Base-by-base conservation (phyloP, 1,284 basidiomycete genomes). In the Cystobasidium sp. region DNA sequence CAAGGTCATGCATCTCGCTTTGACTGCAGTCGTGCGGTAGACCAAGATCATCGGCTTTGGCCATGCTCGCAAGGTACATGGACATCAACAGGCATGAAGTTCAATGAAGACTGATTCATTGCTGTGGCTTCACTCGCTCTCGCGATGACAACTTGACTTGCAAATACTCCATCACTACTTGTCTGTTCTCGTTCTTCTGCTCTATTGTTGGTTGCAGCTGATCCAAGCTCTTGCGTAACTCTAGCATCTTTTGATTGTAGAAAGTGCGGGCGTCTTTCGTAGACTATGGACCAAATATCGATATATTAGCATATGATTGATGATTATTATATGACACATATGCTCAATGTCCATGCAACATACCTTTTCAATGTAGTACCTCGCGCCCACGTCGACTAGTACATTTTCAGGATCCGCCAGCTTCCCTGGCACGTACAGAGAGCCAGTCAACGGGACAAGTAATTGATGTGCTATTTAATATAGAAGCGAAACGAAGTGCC, bases 281-380 rank as follows among this genome's bases (percentile, higher is more conserved):
- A 0, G 77, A 62, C 79, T 80, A 75, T 10, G 8, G 14, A 56
- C 1, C 31, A n/a, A n/a, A n/a, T 24, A 20, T 44, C 56, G 6
- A 18, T 53, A 39, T 9, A 20, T 55, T 20, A 10, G 43, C 9
- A 51, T 2, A 2, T 39, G 44, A 58, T 5, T 24, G 56, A 44
- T 9, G 9, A 22, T 18, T 5, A 14, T 20, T 53, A 53, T 53
- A 22, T 53, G 9, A 20, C 3, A 20, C 3, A 10, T 9, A 20
- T 22, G n/a, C 39, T 44, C 1, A 14, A 47, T 20, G 31, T 49
- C 43, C 24, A 53, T 37, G n/a, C 51, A 56, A 22, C 77, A 47
- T 70, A 93, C 94, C 87, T 97, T 98, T 83, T 93, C 90, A 20
- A 99, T 90, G 80, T 91, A 98, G 84, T 97, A 99, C 0, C 96